Percentiles rank a stretch among this genome's conserved stretches.
These are phyloP conservation scores for Colletotrichum liaoningense DNA, from an alignment of 2,329 filamentous ascomycete species.

Conservation along the genomic window DNA sequence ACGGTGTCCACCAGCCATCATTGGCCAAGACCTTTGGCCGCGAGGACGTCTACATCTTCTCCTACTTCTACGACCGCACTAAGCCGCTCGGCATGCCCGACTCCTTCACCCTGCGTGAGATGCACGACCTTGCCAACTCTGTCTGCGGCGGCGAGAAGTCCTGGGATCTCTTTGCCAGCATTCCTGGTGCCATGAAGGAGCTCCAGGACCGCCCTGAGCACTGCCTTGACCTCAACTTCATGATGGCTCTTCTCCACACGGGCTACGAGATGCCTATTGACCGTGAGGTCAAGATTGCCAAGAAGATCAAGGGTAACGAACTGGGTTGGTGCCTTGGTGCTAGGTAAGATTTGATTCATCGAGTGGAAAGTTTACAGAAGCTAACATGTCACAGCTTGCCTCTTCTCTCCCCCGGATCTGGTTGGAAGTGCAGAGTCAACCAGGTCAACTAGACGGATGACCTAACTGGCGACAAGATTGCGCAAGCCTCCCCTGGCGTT, in stretches of 20 bases:
- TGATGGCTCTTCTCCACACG: slow-evolving; percentile 91
- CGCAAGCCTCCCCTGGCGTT: slow-evolving; percentile 17
- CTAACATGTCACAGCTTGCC: slow-evolving; percentile 75
- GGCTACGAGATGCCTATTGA: slow-evolving; percentile 99
- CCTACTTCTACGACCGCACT: slow-evolving; percentile 97
- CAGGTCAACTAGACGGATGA: slow-evolving; percentile 69
- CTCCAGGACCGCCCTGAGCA: slow-evolving; percentile 86
- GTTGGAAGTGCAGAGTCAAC: slow-evolving; percentile 90
- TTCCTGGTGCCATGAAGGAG: slow-evolving; percentile 84
- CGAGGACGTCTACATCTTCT: slow-evolving; percentile 96
- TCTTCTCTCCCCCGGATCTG: slow-evolving; percentile 81
- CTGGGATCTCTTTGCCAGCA: slow-evolving; percentile 84
- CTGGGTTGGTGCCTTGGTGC: slow-evolving; percentile 98
- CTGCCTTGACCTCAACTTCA: slow-evolving; percentile 96
- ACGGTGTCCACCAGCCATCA: slow-evolving; percentile 93
- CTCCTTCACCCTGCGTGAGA: slow-evolving; percentile 90
- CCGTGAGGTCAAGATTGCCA: slow-evolving; percentile 95
- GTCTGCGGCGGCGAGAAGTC: slow-evolving; percentile 83
- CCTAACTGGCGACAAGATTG: not conserved
- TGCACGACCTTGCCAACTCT: slow-evolving; percentile 84
- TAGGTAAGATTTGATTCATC: slow-evolving; percentile 70
- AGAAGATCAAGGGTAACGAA: slow-evolving; percentile 98
- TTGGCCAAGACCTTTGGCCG: slow-evolving; percentile 90
- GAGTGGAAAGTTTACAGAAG: slow-evolving; percentile 19
- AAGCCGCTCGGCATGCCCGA: slow-evolving; percentile 98